Evolutionary conservation across 495 filamentous ascomycete genomes (phyloP), one percentile per base, ranked within the genome.

Genomic region (Daldinia vernicosa): DNA sequence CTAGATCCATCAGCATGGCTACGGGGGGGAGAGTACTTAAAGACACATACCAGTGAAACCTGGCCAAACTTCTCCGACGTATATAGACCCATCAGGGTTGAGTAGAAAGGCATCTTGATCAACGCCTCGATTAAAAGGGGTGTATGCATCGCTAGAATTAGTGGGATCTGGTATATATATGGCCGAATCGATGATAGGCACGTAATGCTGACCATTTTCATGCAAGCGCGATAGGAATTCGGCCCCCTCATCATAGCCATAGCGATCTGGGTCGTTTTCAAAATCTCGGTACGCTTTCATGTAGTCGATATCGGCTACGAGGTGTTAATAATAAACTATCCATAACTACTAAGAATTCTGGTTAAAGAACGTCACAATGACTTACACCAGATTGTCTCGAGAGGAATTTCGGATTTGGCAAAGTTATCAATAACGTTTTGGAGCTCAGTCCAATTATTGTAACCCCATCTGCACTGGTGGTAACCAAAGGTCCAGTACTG

Each of bases 401-500:
- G 80, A 0, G 93, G 93, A 62, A 97, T 96, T 28, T 81, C 83
- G 33, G 90, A 88, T 37, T 80, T 79, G 51, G 82, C 87, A 79
- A 95, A 95, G 67, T 92, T 92, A 55, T 89, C 86, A 35, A 97
- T 86, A 11, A 93, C 92, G n/a, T 89, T 89, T 53, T 91, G 87
- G 53, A 97, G 81, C 7, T 88, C 86, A 40, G 88, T 89, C 80
- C 91, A 89, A 78, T 94, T 92, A 8, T 82, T 80, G 74, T 95
- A 95, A 6, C 94, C 94, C 78, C 93, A 96, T 67, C 90, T 83
- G 75, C 93, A 97, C 67, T 97, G 90, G 71, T 96, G 92, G 73
- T 89, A 92, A 2, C 94, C 94, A 69, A 96, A 90, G 0, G 89
- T 86, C 91, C 92, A 97, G 78, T 96, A 97, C 60, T 92, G 91